Evolutionary conservation across 768 basidiomycete genomes (phyloP).

Genomic region (Tephrocybe sp.): DNA sequence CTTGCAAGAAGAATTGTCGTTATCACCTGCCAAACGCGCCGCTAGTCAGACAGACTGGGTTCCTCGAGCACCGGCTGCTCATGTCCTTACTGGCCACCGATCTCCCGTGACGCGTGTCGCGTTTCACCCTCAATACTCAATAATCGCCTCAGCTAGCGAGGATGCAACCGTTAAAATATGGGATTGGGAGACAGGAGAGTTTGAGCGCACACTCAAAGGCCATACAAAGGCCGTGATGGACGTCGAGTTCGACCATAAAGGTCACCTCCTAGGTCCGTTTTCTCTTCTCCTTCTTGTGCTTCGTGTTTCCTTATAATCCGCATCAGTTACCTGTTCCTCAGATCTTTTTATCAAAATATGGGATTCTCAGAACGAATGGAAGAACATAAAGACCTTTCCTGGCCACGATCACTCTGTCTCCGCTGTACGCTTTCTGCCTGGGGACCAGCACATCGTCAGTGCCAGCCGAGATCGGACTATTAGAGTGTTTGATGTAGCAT

Average conservation of each 20-base stretch:
- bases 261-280: constrained; percentile 68
- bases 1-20: constrained; percentile 66
- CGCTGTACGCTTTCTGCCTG: constrained; percentile 79
- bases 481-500: constrained; percentile 81
- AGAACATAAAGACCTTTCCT: constrained; percentile 80
- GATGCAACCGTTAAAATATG: constrained; percentile 91
- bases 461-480: constrained; percentile 88
- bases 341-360: constrained; percentile 92
- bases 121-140: constrained; percentile 84
- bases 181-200: constrained; percentile 96
- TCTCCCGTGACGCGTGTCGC: constrained; percentile 73
- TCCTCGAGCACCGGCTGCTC: constrained; percentile 80
- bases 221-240: constrained; percentile 89
- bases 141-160: constrained; percentile 83
- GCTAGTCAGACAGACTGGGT: constrained; percentile 81
- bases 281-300: neutral
- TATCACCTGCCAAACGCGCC: constrained; percentile 49
- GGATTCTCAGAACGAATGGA: constrained; percentile 89
- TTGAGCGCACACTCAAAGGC: constrained; percentile 88
- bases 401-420: constrained; percentile 94
- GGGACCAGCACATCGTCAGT: constrained; percentile 80
- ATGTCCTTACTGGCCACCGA: constrained; percentile 73
- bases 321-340: constrained; percentile 62
- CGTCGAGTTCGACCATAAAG: constrained; percentile 86
- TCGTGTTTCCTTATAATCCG: neutral